Evolutionary conservation across 2,329 filamentous ascomycete genomes (phyloP), one percentile per base, ranked within the genome.

Genomic region (Alternaria incomplexa): DNA sequence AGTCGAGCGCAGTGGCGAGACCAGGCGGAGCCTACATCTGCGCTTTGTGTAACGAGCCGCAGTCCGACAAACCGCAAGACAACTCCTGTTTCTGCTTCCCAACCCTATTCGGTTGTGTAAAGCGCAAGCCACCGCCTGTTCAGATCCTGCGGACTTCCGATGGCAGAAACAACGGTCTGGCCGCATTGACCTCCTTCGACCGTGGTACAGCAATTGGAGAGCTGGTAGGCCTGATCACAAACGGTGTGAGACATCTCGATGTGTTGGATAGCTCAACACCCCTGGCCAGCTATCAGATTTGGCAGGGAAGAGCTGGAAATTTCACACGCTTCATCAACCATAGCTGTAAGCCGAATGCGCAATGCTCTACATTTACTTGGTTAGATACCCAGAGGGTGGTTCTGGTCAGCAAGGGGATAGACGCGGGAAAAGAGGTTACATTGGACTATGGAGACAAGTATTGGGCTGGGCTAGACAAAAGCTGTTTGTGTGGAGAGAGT

Each of bases 311-410:
- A 57, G 81, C 83, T 72, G 85, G 86, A 4, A 88, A 88, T 68
- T 87, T 85, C 66, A 88, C 86, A 2, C 80, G 86, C 1, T 88
- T 89, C 67, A 83, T 88, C 44, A 88, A 88, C 70, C 84, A 88
- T 68, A 87, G 85, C 47, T 88, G 86, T 72, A 82, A 83, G 15
- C 83, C 86, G 2, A 88, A 88, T 65, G 83, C 83, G 56, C 86
- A 87, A 69, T 87, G 86, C 48, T 83, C 87, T 66, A 81, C 82
- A 10, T 88, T 88, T 70, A 81, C 81, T n/a, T 88, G 87, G 86
- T 69, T 86, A 17, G 84, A 86, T 22, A 83, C 81, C 5, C 85
- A 88, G 73, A 79, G 85, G 12, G 84, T 88, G 12, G 78, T 88
- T 20, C 77, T 88, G 5, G 86, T 88, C 6, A 85, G 83, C 55